phyloP scores from a whole-genome alignment of 805 yeast species.

The Saccharomycopsis fermentans region DNA sequence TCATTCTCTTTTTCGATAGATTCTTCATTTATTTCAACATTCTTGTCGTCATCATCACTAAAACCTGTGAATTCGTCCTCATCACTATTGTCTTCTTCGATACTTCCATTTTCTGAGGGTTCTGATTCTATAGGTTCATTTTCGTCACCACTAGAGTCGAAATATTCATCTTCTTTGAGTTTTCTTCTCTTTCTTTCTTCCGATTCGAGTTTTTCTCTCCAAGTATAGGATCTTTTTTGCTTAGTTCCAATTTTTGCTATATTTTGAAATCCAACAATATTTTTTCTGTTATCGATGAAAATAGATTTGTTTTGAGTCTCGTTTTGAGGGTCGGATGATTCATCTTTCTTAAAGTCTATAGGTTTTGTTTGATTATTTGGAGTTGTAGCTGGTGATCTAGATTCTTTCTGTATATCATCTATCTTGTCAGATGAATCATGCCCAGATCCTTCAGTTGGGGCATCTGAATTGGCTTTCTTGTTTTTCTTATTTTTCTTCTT shows the following conservation, averaged over 20 bases:
- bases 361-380: neutral
- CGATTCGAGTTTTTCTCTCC: conserved; percentile 52
- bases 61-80: conserved; percentile 16
- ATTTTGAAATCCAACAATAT: conserved; percentile 56
- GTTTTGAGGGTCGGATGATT: conserved; percentile 19
- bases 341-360: neutral
- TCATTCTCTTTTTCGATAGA: conserved; percentile 20
- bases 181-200: conserved; percentile 36
- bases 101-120: conserved; percentile 11
- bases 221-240: conserved; percentile 52
- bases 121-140: conserved; percentile 19
- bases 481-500: conserved; percentile 60
- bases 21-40: conserved; percentile 9
- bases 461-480: conserved; percentile 20
- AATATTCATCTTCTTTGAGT: conserved; percentile 54
- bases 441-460: conserved; percentile 5
- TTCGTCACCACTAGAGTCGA: conserved; percentile 29
- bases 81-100: conserved; percentile 15
- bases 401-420: neutral
- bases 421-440: neutral
- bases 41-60: conserved; percentile 17
- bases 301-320: conserved; percentile 27
- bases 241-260: conserved; percentile 34
- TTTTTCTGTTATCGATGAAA: conserved; percentile 66
- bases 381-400: too few relatives aligned